Conservation (phyloP, 1,284 basidiomycete species). For the Cutaneotrichosporon cutaneum region DNA sequence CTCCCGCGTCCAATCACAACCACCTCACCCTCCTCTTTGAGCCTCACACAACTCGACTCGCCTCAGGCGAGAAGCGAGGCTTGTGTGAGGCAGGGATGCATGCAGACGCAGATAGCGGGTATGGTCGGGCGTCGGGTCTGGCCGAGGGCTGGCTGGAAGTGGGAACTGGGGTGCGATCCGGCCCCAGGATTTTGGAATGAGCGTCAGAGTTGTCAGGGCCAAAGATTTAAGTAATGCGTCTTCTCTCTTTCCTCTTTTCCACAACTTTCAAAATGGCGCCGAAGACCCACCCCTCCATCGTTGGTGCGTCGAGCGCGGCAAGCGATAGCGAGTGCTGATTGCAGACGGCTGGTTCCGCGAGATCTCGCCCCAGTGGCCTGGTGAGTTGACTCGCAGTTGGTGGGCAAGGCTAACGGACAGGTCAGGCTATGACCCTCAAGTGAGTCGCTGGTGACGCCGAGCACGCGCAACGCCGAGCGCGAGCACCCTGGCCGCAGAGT, state of each 20-base stretch:
- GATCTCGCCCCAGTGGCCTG: conserved; percentile 95
- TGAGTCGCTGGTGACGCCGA: conserved; percentile 30
- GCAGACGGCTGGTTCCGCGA: conserved; percentile 93
- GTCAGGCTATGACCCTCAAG: conserved; percentile 90
- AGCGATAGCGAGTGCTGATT: conserved; percentile 1
- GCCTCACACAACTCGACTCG: not conserved
- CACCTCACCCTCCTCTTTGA: not conserved
- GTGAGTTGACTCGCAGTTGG: conserved; percentile 46
- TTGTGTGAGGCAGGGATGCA: not conserved
- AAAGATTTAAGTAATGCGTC: conserved; percentile 2
- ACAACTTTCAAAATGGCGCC: conserved; percentile 32
- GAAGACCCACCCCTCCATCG: conserved; percentile 46
- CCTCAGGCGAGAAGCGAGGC: not conserved
- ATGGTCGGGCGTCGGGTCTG: not conserved
- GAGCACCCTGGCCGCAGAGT: no score
- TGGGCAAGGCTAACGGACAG: conserved; percentile 31
- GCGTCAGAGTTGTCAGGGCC: not conserved
- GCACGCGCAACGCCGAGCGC: not conserved
- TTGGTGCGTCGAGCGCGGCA: conserved; percentile 39
- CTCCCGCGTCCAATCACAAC: not conserved
- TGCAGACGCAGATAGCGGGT: no score
- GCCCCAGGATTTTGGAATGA: not conserved
- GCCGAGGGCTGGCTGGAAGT: not conserved
- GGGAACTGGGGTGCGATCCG: not conserved
- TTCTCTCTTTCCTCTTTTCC: conserved; percentile 1